phyloP scores from a whole-genome alignment of 345 rosid genomes.

The Microcos paniculata region DNA sequence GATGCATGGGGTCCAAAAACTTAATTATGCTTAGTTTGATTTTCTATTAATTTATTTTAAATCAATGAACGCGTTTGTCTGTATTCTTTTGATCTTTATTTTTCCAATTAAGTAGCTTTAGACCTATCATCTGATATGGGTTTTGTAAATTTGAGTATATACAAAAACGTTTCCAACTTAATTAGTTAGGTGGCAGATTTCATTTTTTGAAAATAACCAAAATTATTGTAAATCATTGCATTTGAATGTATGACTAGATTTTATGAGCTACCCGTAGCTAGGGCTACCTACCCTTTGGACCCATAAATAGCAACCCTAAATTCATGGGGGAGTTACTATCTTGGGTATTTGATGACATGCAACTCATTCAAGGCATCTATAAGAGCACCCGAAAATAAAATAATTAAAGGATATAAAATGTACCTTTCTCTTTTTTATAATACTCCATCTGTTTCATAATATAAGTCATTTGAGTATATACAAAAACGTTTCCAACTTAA shows the following conservation, averaged over 20 bases:
- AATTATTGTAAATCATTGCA: too few relatives aligned
- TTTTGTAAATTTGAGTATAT: too few relatives aligned
- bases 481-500: too few relatives aligned
- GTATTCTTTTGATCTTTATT: neutral
- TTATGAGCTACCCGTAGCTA: neutral
- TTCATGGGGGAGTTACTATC: neutral
- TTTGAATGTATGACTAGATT: neutral
- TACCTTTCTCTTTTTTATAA: neutral
- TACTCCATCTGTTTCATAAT: too few relatives aligned
- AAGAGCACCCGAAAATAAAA: too few relatives aligned
- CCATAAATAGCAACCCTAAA: neutral
- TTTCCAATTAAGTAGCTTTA: neutral
- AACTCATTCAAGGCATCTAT: too few relatives aligned
- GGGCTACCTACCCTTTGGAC: neutral
- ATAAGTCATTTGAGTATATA: too few relatives aligned
- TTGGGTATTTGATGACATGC: neutral
- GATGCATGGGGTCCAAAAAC: conserved; percentile 5
- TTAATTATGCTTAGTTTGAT: neutral
- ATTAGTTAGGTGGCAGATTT: too few relatives aligned
- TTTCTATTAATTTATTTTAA: neutral
- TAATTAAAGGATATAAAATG: neutral
- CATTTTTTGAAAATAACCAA: too few relatives aligned
- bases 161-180: too few relatives aligned
- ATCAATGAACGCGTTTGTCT: neutral
- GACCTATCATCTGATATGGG: neutral